Percentiles rank a stretch among this genome's conserved stretches.
Evolutionary conservation across 176 grass and related monocot genomes (phyloP).

Genomic region (Eremochloa ophiuroides): DNA sequence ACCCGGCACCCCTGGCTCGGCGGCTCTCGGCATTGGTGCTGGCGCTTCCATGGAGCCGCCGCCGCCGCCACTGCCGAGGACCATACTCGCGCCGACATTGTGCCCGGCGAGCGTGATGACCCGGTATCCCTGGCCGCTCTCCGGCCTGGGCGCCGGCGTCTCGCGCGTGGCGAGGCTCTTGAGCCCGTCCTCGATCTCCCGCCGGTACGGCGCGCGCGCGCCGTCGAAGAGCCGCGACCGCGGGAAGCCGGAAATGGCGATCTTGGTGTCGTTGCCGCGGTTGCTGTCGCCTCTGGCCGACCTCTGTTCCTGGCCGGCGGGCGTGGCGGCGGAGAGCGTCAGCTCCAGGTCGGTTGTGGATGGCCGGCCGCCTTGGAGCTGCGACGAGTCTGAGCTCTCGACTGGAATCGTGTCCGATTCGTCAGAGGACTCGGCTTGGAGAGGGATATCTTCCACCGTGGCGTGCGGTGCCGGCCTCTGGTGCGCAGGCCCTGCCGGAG

Average conservation of each 20-base stretch:
- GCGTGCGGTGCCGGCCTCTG: neutral
- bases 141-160: neutral
- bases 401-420: constrained; percentile 10
- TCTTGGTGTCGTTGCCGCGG: constrained; percentile 33
- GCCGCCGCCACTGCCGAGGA: constrained; percentile 21
- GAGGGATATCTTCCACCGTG: constrained; percentile 1
- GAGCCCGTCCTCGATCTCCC: constrained; percentile 62
- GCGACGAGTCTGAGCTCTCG: neutral
- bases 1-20: neutral
- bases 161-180: constrained; percentile 35
- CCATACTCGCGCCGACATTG: constrained; percentile 79
- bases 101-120: constrained; percentile 74
- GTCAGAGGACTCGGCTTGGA: constrained; percentile 3
- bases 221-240: constrained; percentile 38
- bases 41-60: neutral
- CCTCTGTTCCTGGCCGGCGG: neutral
- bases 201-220: constrained; percentile 30
- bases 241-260: constrained; percentile 48
- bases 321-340: constrained; percentile 13
- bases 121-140: constrained; percentile 23
- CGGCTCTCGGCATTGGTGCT: neutral
- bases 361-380: neutral
- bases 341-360: constrained; percentile 16
- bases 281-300: neutral
- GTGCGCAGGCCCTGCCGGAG: neutral